Conservation (phyloP, 495 filamentous ascomycete species). For the Neohortaea acidophila region DNA sequence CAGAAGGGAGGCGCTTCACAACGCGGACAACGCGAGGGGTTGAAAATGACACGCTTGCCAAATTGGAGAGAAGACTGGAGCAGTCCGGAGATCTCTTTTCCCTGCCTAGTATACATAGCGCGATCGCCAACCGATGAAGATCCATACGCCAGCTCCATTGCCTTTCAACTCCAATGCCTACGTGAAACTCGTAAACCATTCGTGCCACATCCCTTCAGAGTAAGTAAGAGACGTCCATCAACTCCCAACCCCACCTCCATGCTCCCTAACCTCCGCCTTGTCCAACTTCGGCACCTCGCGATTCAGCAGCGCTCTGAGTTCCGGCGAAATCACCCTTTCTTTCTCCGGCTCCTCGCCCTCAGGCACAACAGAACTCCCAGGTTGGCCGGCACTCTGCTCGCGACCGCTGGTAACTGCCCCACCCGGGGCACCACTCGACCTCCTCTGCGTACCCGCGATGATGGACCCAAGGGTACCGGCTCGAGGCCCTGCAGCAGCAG, state of each 20-base stretch:
- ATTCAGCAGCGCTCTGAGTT: conserved; percentile 61
- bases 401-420: conserved; percentile 6
- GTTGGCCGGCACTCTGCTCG: conserved; percentile 19
- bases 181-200: no score
- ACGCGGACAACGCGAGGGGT: no score
- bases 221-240: not conserved
- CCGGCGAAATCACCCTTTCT: conserved; percentile 60
- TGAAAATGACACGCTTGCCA: no score
- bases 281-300: conserved; percentile 51
- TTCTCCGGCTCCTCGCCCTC: conserved; percentile 25
- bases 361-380: no score
- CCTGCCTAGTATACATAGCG: no score
- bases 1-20: no score
- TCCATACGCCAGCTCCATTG: no score
- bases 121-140: no score
- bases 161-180: no score
- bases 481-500: not conserved
- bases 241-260: conserved; percentile 23
- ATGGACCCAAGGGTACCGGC: not conserved
- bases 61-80: no score
- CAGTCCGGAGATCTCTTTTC: no score
- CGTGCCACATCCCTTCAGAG: no score
- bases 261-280: conserved; percentile 32
- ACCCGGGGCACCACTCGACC: not conserved
- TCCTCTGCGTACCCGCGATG: not conserved